These are phyloP conservation scores for Odonthalia washingtoniensis DNA, from an alignment of 31 red algal genomes.

Conservation along the genomic window DNA sequence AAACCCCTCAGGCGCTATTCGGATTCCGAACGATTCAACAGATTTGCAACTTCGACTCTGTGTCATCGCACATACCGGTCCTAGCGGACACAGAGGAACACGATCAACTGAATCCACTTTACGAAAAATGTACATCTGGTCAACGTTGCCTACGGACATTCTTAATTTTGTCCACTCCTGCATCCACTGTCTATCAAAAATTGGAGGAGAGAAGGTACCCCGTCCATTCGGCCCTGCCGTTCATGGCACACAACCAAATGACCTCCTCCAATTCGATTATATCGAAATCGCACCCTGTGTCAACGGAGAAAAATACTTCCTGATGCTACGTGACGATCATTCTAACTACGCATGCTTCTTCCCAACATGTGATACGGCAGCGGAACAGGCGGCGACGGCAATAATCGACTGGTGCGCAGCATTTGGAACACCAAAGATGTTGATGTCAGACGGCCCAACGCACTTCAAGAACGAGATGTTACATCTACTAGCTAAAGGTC, in stretches of 20 bases:
- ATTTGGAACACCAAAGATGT: too few species aligned
- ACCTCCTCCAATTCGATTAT: constrained; percentile 11
- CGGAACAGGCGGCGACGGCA: too few species aligned
- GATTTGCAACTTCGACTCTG: neutral
- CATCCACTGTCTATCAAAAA: constrained; percentile 17
- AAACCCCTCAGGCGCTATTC: too few species aligned
- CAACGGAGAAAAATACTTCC: constrained; percentile 14
- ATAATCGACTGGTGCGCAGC: too few species aligned
- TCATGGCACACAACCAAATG: neutral
- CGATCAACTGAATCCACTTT: neutral
- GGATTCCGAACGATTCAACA: neutral
- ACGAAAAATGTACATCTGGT: neutral
- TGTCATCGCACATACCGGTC: constrained; percentile 4
- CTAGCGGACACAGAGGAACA: neutral
- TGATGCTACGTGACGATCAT: too few species aligned
- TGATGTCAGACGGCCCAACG: too few species aligned
- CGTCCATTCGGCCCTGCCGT: constrained; percentile 19
- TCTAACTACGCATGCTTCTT: too few species aligned
- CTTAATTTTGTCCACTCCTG: neutral
- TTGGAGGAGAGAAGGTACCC: constrained; percentile 4
- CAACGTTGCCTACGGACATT: neutral
- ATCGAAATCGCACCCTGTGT: neutral
- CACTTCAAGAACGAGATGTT: too few species aligned
- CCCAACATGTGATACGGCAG: too few species aligned
- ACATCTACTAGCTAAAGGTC: neutral